Evolutionary conservation across 148 eudicot species (phyloP).

Genomic region (Heliamphora exappendiculata): DNA sequence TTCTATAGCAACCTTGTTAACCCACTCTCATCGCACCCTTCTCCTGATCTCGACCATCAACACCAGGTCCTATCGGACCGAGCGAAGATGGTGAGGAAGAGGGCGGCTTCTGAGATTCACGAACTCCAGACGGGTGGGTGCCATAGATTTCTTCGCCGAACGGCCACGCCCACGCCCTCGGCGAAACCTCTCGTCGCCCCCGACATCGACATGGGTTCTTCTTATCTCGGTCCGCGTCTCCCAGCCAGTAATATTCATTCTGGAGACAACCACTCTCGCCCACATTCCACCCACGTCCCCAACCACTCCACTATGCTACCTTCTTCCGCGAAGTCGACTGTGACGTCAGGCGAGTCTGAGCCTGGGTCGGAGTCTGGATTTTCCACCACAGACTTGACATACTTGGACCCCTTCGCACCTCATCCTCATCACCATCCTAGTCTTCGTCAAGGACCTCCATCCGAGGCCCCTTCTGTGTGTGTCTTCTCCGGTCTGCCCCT

Average conservation of each 20-base stretch:
- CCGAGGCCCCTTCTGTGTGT: slow-evolving; percentile 45
- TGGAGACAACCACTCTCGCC: not conserved
- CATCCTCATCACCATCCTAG: slow-evolving; percentile 9
- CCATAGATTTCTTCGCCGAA: slow-evolving; percentile 17
- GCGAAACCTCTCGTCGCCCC: not conserved
- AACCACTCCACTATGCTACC: slow-evolving; percentile 43
- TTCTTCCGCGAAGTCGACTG: slow-evolving; percentile 7
- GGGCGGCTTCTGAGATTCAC: slow-evolving; percentile 74
- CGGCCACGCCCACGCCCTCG: not conserved
- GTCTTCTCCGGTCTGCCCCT: slow-evolving; percentile 86
- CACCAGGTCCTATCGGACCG: too few species aligned
- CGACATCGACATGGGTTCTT: not conserved
- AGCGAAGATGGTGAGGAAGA: slow-evolving; percentile 52
- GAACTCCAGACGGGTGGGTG: slow-evolving; percentile 17
- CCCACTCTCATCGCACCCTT: not conserved
- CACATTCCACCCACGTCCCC: slow-evolving; percentile 15
- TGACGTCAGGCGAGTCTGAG: slow-evolving; percentile 16
- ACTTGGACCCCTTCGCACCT: slow-evolving; percentile 4
- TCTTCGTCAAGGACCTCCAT: not conserved
- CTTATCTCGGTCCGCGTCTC: slow-evolving; percentile 6
- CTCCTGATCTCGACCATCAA: not conserved
- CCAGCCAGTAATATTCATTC: not conserved
- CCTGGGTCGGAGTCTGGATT: slow-evolving; percentile 14
- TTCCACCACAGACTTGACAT: slow-evolving; percentile 11
- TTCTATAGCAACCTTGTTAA: not conserved